Evolutionary conservation across 306 rosid genomes (phyloP).

Genomic region (Medicago truncatula): DNA sequence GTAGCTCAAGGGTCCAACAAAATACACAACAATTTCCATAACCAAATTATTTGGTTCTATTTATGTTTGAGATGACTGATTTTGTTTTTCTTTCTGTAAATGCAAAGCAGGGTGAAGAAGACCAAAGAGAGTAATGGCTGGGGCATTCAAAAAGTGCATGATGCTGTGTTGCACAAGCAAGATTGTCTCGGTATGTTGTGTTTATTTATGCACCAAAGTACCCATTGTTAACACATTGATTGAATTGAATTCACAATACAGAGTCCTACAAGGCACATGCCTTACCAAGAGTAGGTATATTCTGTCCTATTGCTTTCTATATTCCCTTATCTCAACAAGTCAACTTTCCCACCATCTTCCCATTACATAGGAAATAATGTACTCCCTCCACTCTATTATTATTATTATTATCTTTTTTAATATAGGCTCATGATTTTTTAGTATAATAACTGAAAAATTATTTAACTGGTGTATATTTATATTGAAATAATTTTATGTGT

Average conservation of each 20-base stretch:
- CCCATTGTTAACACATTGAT: background rate
- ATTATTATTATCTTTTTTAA: no score
- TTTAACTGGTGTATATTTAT: no score
- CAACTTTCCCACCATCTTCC: background rate
- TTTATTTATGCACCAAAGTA: background rate
- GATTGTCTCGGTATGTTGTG: constrained; percentile 53
- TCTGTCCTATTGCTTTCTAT: background rate
- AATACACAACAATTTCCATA: background rate
- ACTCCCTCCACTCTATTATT: background rate
- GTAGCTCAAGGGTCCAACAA: background rate
- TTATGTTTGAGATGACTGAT: background rate
- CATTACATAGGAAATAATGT: background rate
- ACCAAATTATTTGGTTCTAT: background rate
- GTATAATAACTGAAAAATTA: no score
- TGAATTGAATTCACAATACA: background rate
- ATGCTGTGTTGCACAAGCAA: constrained; percentile 53
- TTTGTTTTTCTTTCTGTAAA: background rate
- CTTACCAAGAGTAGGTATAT: background rate
- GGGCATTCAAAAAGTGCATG: constrained; percentile 56
- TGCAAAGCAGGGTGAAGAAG: constrained; percentile 24
- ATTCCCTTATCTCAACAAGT: background rate
- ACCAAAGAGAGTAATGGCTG: constrained; percentile 49
- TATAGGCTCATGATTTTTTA: no score
- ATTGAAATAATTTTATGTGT: no score
- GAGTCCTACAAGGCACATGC: background rate